Percentiles rank a stretch among this genome's conserved stretches.
Conservation (phyloP, 2,329 filamentous ascomycete species). For the Ceratocystis alfenasii region DNA sequence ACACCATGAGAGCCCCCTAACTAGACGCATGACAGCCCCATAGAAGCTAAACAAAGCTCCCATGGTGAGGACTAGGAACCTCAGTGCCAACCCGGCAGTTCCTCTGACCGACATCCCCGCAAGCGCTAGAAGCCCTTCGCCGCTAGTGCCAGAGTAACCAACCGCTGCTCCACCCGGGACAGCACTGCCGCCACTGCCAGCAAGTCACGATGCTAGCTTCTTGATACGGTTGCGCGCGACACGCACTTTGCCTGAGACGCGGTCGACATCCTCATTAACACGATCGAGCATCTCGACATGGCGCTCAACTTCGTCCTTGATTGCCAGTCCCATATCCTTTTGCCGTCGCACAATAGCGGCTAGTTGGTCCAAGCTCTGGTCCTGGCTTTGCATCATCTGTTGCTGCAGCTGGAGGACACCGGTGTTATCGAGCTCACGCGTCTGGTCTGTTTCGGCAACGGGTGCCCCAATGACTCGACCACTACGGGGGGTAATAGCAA, state of each 20-base stretch:
- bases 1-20: constrained; percentile 22
- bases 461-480: constrained; percentile 60
- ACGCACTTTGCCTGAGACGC: constrained; percentile 55
- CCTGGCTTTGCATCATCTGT: constrained; percentile 63
- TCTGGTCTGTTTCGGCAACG: constrained; percentile 61
- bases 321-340: constrained; percentile 65
- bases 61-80: constrained; percentile 20
- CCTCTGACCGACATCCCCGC: not conserved
- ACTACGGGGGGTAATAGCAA: constrained; percentile 27
- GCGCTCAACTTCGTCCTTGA: constrained; percentile 59
- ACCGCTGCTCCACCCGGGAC: constrained; percentile 10
- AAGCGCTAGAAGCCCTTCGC: constrained; percentile 7
- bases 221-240: constrained; percentile 61
- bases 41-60: constrained; percentile 21
- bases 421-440: constrained; percentile 62
- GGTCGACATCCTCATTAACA: constrained; percentile 53
- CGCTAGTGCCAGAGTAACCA: not conserved
- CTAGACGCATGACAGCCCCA: constrained; percentile 20
- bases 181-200: constrained; percentile 18
- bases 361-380: constrained; percentile 57
- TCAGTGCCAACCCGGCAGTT: constrained; percentile 18
- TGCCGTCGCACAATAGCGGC: constrained; percentile 58
- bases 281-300: constrained; percentile 60
- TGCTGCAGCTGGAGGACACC: constrained; percentile 63
- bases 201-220: constrained; percentile 42